phyloP scores from a whole-genome alignment of 2,329 filamentous ascomycete genomes.

The Paecilomyces variotii region DNA sequence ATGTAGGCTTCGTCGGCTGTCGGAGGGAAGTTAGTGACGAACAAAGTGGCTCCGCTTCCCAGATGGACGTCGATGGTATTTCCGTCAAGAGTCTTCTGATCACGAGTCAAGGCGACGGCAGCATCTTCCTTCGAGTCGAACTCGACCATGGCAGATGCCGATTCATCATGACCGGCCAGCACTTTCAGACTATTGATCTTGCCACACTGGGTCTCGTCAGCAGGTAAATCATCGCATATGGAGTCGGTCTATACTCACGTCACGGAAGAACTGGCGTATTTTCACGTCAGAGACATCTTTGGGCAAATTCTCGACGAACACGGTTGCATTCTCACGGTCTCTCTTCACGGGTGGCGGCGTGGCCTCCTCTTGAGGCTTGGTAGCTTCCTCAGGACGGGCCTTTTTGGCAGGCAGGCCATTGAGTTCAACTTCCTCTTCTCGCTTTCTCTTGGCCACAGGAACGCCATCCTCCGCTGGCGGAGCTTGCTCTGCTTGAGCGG shows the following conservation, averaged over 20 bases:
- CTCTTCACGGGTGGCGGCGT: constrained; percentile 50
- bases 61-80: constrained; percentile 65
- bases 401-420: constrained; percentile 59
- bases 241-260: constrained; percentile 35
- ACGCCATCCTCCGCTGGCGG: constrained; percentile 23
- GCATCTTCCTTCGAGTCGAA: constrained; percentile 77
- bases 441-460: constrained; percentile 60
- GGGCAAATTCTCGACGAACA: constrained; percentile 74
- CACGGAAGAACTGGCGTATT: constrained; percentile 82
- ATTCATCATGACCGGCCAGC: constrained; percentile 49
- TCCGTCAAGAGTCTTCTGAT: constrained; percentile 71
- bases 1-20: constrained; percentile 43
- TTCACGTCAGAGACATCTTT: constrained; percentile 59
- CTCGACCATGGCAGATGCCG: constrained; percentile 70
- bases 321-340: constrained; percentile 82
- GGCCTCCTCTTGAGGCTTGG: constrained; percentile 20
- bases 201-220: constrained; percentile 49
- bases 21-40: constrained; percentile 79
- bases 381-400: constrained; percentile 43
- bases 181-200: constrained; percentile 70
- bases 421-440: constrained; percentile 49
- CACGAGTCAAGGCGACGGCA: constrained; percentile 67
- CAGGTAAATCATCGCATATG: background rate
- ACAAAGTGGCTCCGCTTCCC: constrained; percentile 73
- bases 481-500: constrained; percentile 15